Percentiles rank a stretch among this genome's conserved stretches.
phyloP scores from a whole-genome alignment of 768 basidiomycete genomes.

The Tricholoma matsutake region DNA sequence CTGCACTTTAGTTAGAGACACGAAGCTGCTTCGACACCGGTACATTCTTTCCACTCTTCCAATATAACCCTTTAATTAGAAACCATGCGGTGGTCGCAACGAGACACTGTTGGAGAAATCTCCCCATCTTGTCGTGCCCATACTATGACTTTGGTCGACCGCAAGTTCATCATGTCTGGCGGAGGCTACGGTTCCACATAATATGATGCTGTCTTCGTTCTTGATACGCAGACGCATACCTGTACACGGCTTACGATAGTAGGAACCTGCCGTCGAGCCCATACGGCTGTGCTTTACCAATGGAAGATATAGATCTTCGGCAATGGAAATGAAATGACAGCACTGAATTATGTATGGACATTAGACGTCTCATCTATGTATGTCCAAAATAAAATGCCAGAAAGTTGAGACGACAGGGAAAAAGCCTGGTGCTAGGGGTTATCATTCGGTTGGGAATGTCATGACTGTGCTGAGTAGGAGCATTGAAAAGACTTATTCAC shows the following conservation, averaged over 20 bases:
- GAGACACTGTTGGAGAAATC: slow-evolving; percentile 73
- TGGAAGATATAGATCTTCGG: slow-evolving; percentile 84
- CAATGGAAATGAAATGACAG: slow-evolving; percentile 90
- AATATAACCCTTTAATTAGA: slow-evolving; percentile 41
- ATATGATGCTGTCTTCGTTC: slow-evolving; percentile 78
- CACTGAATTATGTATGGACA: slow-evolving; percentile 88
- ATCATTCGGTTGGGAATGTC: slow-evolving; percentile 82
- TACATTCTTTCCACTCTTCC: slow-evolving; percentile 24
- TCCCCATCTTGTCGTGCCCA: slow-evolving; percentile 87
- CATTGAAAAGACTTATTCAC: slow-evolving; percentile 83
- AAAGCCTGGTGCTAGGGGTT: slow-evolving; percentile 69
- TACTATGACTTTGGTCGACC: slow-evolving; percentile 79
- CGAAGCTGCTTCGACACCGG: slow-evolving; percentile 82
- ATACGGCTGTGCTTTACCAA: slow-evolving; percentile 75
- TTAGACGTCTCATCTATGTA: slow-evolving; percentile 60
- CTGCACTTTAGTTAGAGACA: slow-evolving; percentile 71
- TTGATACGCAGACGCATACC: slow-evolving; percentile 71
- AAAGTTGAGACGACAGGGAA: slow-evolving; percentile 53
- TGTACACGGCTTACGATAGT: slow-evolving; percentile 55
- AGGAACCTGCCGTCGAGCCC: slow-evolving; percentile 71
- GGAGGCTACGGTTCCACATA: slow-evolving; percentile 83
- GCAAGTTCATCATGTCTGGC: slow-evolving; percentile 81
- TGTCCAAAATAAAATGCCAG: slow-evolving; percentile 32
- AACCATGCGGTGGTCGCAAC: slow-evolving; percentile 86
- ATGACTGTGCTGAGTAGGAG: slow-evolving; percentile 92